phyloP scores from a whole-genome alignment of 331 rosid genomes.

The Saraca asoca region DNA sequence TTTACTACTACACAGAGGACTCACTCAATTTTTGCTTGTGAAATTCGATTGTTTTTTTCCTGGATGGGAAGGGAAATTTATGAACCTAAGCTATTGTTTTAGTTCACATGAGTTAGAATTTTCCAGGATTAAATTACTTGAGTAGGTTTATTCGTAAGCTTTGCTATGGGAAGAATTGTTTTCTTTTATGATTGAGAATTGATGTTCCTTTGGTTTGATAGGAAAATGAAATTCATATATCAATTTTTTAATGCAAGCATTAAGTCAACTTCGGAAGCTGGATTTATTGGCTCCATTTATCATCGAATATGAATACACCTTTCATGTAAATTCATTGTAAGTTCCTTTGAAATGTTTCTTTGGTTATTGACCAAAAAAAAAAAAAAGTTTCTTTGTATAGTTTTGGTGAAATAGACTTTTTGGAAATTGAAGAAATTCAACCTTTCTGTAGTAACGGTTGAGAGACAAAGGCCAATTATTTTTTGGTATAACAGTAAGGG shows the following conservation, averaged over 20 bases:
- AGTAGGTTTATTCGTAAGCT: not conserved
- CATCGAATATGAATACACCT: not conserved
- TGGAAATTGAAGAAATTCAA: conserved; percentile 8
- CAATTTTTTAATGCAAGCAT: conserved; percentile 1
- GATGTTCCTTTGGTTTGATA: not conserved
- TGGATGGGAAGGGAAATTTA: not conserved
- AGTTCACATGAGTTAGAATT: not conserved
- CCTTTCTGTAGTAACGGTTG: not conserved
- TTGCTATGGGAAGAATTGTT: not conserved
- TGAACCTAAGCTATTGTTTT: conserved; percentile 13
- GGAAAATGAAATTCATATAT: not conserved
- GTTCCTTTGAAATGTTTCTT: not conserved
- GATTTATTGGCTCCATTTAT: not conserved
- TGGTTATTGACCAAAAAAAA: no score
- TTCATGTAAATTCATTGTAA: conserved; percentile 14
- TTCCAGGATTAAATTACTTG: not conserved
- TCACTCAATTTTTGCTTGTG: conserved; percentile 21
- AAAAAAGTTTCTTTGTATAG: not conserved
- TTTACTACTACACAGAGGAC: not conserved
- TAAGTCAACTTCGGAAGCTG: not conserved
- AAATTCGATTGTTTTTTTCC: not conserved
- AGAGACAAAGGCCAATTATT: not conserved
- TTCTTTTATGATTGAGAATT: not conserved
- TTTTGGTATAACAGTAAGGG: no score
- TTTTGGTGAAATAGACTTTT: conserved; percentile 1